Evolutionary conservation across 2,329 filamentous ascomycete genomes (phyloP).

Genomic region (Grosmannia clavigera): DNA sequence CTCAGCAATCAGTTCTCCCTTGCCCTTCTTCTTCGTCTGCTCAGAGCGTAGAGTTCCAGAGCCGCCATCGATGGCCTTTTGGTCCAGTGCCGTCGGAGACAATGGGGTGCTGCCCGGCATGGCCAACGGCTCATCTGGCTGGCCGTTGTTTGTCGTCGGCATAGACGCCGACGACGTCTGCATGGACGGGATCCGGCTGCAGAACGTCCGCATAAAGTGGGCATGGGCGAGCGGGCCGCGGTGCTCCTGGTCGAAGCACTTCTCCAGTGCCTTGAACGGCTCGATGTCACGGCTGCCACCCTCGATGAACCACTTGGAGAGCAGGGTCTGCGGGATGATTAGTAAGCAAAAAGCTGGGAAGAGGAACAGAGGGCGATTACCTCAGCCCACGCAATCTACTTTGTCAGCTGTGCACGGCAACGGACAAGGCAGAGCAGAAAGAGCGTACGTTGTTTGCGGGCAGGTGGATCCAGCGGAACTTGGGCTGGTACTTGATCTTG

Average conservation of each 20-base stretch:
- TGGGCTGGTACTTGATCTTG: constrained; percentile 31
- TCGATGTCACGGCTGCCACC: constrained; percentile 49
- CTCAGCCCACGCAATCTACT: constrained; percentile 48
- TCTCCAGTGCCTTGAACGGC: constrained; percentile 49
- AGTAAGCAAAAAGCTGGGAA: not conserved
- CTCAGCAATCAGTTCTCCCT: constrained; percentile 23
- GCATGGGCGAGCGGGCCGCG: constrained; percentile 45
- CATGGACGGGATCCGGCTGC: constrained; percentile 32
- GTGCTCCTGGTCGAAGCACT: constrained; percentile 50
- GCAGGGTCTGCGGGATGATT: constrained; percentile 25
- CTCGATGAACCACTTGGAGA: constrained; percentile 54
- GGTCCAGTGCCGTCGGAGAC: constrained; percentile 5
- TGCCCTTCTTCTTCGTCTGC: constrained; percentile 22
- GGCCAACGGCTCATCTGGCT: constrained; percentile 15
- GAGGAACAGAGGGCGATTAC: constrained; percentile 15
- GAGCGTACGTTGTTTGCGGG: constrained; percentile 34
- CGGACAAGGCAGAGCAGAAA: not conserved
- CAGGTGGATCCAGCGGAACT: constrained; percentile 41
- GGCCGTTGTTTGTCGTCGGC: constrained; percentile 9
- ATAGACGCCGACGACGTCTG: constrained; percentile 11
- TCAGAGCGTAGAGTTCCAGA: constrained; percentile 6
- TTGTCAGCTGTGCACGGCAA: not conserved
- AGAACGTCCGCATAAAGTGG: constrained; percentile 49
- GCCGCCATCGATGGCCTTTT: constrained; percentile 7
- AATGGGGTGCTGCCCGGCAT: not conserved